A percentile compares a stretch with the other conserved stretches of the same genome.
Evolutionary conservation across 257 asterid genomes (phyloP).

Genomic region (Misopates orontium): DNA sequence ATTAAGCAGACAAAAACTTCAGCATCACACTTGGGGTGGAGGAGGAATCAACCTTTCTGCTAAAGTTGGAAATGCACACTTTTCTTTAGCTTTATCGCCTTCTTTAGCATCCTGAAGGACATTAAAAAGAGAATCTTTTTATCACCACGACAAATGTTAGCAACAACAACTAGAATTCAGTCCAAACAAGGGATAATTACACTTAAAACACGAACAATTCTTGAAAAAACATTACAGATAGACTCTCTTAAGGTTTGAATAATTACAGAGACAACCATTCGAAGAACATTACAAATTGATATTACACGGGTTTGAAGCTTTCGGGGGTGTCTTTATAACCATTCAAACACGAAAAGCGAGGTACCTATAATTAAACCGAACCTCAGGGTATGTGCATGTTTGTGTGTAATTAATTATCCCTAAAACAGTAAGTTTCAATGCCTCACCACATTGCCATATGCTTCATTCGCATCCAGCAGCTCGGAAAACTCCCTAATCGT

Average conservation of each 20-base stretch:
- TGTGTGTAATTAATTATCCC: no score
- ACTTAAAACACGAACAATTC: no score
- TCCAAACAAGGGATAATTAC: no score
- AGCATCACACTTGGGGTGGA: background rate
- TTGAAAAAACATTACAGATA: no score
- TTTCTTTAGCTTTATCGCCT: conserved; percentile 37
- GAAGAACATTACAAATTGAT: no score
- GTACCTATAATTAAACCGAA: no score
- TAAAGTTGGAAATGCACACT: conserved; percentile 38
- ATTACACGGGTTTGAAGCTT: no score
- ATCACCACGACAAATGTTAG: background rate
- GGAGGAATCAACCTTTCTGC: conserved; percentile 56
- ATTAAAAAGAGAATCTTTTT: conserved; percentile 26
- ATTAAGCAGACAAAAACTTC: conserved; percentile 8
- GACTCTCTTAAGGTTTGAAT: no score
- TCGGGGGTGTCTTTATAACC: no score
- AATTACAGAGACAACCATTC: no score
- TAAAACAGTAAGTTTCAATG: conserved; percentile 27
- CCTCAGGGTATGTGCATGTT: no score
- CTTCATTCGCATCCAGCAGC: conserved; percentile 69
- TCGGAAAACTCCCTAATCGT: conserved; percentile 68
- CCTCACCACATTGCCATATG: conserved; percentile 49
- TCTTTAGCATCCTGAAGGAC: conserved; percentile 36
- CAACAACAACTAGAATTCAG: background rate
- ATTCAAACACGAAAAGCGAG: no score